These are phyloP conservation scores for Raddia distichophylla DNA, from an alignment of 176 grass and related monocot species.

Conservation along the genomic window DNA sequence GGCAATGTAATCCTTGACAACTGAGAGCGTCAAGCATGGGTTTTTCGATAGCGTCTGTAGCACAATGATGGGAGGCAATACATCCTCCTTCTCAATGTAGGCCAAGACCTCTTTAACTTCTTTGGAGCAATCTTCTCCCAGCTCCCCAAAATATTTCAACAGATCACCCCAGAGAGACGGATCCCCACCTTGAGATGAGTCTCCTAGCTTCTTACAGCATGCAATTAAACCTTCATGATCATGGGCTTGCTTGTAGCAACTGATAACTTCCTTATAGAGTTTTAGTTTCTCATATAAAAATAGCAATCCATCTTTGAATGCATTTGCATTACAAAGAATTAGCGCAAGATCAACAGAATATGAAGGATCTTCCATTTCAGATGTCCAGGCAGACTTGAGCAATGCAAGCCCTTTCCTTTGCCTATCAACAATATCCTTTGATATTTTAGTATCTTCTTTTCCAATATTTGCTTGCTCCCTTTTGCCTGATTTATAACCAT, in stretches of 20 bases:
- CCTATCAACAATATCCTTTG: conserved; percentile 68
- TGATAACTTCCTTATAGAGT: conserved; percentile 94
- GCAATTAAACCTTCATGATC: conserved; percentile 97
- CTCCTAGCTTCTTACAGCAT: conserved; percentile 90
- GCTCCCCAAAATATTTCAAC: conserved; percentile 93
- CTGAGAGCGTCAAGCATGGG: conserved; percentile 77
- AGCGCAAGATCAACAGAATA: conserved; percentile 92
- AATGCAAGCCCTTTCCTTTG: conserved; percentile 75
- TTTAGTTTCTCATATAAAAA: conserved; percentile 98
- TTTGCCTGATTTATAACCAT: conserved; percentile 44
- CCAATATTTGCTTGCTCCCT: conserved; percentile 47
- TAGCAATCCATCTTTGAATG: conserved; percentile 81
- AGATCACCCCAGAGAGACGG: conserved; percentile 90
- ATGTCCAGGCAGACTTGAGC: conserved; percentile 85
- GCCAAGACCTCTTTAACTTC: conserved; percentile 96
- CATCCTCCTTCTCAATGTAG: conserved; percentile 91
- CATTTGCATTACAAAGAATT: conserved; percentile 91
- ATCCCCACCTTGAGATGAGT: conserved; percentile 86
- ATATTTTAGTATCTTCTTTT: conserved; percentile 51
- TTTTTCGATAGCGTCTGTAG: conserved; percentile 89
- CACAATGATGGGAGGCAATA: conserved; percentile 89
- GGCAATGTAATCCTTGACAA: conserved; percentile 97
- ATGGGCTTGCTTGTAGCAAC: conserved; percentile 93
- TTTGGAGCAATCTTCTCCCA: conserved; percentile 92
- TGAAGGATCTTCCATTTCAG: conserved; percentile 81